Evolutionary conservation across 148 eudicot species (phyloP), one percentile per base, ranked within the genome.

Genomic region (Pharnaceum exiguum): DNA sequence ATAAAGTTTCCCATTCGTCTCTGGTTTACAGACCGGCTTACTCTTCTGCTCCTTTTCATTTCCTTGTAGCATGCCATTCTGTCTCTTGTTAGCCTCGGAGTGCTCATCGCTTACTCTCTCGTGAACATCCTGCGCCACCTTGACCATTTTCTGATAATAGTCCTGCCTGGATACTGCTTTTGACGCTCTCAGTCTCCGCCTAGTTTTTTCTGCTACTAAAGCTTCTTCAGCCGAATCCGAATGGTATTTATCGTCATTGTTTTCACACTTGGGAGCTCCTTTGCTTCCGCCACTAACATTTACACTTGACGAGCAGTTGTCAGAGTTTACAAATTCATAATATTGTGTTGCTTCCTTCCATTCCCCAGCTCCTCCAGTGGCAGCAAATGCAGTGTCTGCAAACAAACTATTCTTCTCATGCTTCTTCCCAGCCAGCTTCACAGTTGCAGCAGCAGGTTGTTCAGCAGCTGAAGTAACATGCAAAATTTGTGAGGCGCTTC

Each of bases 271-370:
- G 59, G 31, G 28, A 48, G 63, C 39, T 30, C 23, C 67, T 35
- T 30, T 46, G 54, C 37, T 65, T 48, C 39, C 59, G 66, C 57
- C 60, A 16, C 24, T 44, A 6, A 12, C 50, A 54, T 49, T 71
- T 18, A 46, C 46, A 32, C 19, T 19, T 69, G 67, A 46, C 59
- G 12, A 7, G 49, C 59, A 48, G 57, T 46, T 57, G 25, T 74
- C 76, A 38, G 32, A 66, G 43, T 74, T 82, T 57, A 72, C 78
- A 46, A 85, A 77, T 77, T 89, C 91, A 72, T 55, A 84, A 74
- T 72, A 80, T 49, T 82, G 68, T 13, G 65, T 60, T 39, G 70
- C 89, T 78, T 78, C 80, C 66, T 70, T 76, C 95, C 91, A 82
- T 59, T 79, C 75, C 63, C 77, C 84, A 61, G 48, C 69, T 55